phyloP scores from a whole-genome alignment of 768 basidiomycete species.

The Xerocomellus dryophilus region DNA sequence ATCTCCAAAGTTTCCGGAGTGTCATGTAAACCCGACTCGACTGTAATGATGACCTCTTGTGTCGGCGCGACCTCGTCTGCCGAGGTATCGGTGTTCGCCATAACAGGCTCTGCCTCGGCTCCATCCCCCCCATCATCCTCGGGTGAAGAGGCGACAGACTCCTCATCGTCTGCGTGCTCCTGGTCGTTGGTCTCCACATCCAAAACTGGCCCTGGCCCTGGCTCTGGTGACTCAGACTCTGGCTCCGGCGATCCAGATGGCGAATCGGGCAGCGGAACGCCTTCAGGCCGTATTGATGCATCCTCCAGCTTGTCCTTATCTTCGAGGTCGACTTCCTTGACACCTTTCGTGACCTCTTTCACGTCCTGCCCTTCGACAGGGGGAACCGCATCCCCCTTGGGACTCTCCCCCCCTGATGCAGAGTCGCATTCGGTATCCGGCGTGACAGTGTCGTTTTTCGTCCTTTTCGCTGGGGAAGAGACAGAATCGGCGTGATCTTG shows the following conservation, averaged over 20 bases:
- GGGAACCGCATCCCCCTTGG: conserved; percentile 7
- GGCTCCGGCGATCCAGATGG: conserved; percentile 27
- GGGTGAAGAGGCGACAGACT: conserved; percentile 28
- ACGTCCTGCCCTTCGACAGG: conserved; percentile 45
- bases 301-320: conserved; percentile 28
- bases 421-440: conserved; percentile 28
- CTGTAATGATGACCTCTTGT: conserved; percentile 2
- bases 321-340: conserved; percentile 63
- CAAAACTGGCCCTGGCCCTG: too few species aligned
- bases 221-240: conserved; percentile 10
- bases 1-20: conserved; percentile 18
- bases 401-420: conserved; percentile 15
- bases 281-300: conserved; percentile 27
- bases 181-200: conserved; percentile 12
- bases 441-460: conserved; percentile 24
- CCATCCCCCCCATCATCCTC: conserved; percentile 3
- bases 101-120: conserved; percentile 2
- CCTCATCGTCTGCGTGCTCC: conserved; percentile 8
- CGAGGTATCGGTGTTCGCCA: background rate
- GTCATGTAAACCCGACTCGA: conserved; percentile 7
- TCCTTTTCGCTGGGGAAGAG: conserved; percentile 34
- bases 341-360: conserved; percentile 69
- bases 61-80: conserved; percentile 5
- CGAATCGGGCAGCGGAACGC: conserved; percentile 39
- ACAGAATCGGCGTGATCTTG: conserved; percentile 37